Base-by-base conservation (phyloP, 331 rosid genomes). In the Pyracantha coccinea region DNA sequence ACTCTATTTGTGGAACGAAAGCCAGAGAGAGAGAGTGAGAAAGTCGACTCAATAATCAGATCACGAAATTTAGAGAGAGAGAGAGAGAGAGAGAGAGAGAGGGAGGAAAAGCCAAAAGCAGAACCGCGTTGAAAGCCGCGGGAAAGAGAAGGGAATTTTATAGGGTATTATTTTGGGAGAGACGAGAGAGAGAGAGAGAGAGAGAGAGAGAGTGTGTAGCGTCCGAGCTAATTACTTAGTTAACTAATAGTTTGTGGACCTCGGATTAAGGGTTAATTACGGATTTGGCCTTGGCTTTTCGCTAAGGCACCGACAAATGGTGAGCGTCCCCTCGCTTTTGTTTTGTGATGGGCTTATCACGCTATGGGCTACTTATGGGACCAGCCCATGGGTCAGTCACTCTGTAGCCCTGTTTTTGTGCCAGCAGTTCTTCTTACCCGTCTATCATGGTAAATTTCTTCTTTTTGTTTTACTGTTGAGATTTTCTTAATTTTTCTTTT, bases 51-150 rank as follows among this genome's bases (percentile, higher is more conserved):
- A 27, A 27, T 27, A 27, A 27, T 27, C 28, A 27, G 23, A n/a
- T n/a, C n/a, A n/a, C n/a, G n/a, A n/a, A n/a, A n/a, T n/a, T n/a
- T n/a, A 19, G 21, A n/a, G 21, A 7, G 13, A 70, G 29, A 29
- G 17, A 66, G 13, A 6, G 68, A 24, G 53, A 52, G 23, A 52
- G 15, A 38, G 45, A 38, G 45, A 38, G 10, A 32, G 41, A 29
- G 32, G 11, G 15, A 41, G 38, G n/a, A 44, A 79, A 69, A 21
- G 68, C 77, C 85, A 83, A 85, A 86, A 54, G 72, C 29, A 66
- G 83, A 58, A 84, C 83, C 91, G 91, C 90, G 88, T 88, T 79
- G 29, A 80, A 87, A 74, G 89, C 96, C 86, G 93, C 85, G 95
- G 91, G 95, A 82, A 86, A 75, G 68, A 54, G 45, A 6, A 8